phyloP scores from a whole-genome alignment of 164 flowering plant species.

The Pachysandra terminalis region DNA sequence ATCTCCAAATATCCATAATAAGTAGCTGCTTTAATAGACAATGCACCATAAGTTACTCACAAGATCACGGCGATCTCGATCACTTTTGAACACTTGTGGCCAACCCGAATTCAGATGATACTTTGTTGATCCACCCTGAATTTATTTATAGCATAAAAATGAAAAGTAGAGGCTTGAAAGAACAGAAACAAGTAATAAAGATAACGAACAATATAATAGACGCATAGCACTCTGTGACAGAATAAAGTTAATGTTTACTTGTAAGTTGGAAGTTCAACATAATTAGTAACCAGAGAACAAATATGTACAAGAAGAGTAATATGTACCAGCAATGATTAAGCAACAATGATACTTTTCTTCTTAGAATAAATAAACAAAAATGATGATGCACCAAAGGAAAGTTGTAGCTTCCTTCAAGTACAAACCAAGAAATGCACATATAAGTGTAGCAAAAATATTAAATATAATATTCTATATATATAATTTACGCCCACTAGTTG shows the following conservation, averaged over 20 bases:
- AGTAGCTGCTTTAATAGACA: background rate
- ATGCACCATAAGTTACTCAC: constrained; percentile 44
- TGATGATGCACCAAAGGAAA: too few species aligned
- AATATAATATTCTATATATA: too few species aligned
- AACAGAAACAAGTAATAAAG: background rate
- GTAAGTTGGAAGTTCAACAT: background rate
- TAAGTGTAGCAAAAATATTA: too few species aligned
- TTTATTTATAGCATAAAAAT: background rate
- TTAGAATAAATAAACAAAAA: too few species aligned
- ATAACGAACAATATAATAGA: constrained; percentile 1
- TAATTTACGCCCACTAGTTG: too few species aligned
- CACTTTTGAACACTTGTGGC: constrained; percentile 85
- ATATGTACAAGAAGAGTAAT: too few species aligned
- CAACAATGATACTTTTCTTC: too few species aligned
- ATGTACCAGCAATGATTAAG: too few species aligned
- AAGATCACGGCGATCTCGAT: constrained; percentile 98
- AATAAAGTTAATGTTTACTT: background rate
- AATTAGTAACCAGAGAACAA: background rate
- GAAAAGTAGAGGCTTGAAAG: background rate
- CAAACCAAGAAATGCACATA: too few species aligned
- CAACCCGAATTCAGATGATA: constrained; percentile 88
- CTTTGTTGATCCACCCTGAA: constrained; percentile 94
- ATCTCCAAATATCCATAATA: background rate
- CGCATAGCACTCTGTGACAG: background rate
- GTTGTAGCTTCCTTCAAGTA: too few species aligned